These are phyloP conservation scores for Phaseolus lunatus DNA, from an alignment of 306 rosid genomes.

Conservation along the genomic window DNA sequence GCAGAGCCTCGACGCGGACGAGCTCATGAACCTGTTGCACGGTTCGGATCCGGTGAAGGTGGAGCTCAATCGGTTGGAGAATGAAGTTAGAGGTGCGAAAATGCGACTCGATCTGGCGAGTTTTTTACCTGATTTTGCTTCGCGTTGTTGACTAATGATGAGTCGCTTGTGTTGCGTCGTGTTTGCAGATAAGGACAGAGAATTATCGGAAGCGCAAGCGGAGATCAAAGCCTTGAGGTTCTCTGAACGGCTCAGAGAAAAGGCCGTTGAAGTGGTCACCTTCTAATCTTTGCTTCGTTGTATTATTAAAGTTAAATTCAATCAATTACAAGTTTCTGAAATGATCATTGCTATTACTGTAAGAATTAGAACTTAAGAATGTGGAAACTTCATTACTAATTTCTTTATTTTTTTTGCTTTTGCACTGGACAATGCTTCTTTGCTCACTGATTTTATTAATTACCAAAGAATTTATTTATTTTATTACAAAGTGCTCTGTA, in stretches of 20 bases:
- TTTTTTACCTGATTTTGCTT: conserved; percentile 54
- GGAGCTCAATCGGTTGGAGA: conserved; percentile 98
- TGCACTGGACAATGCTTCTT: conserved; percentile 31
- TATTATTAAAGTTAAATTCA: conserved; percentile 1
- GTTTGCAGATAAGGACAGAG: conserved; percentile 93
- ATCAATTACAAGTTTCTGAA: conserved; percentile 11
- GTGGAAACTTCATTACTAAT: conserved; percentile 26
- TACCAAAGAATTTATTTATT: neutral
- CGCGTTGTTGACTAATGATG: conserved; percentile 18
- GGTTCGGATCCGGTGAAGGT: conserved; percentile 99
- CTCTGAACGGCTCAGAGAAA: conserved; percentile 92
- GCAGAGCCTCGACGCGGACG: conserved; percentile 96
- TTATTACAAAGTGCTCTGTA: neutral
- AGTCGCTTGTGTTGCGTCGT: conserved; percentile 26
- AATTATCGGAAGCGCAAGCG: conserved; percentile 89
- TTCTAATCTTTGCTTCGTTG: conserved; percentile 11
- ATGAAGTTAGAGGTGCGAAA: conserved; percentile 94
- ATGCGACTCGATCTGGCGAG: conserved; percentile 82
- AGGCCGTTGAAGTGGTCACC: conserved; percentile 96
- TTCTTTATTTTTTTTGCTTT: conserved; percentile 15
- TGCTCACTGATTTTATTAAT: conserved; percentile 29
- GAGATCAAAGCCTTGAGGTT: conserved; percentile 94
- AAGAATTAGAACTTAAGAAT: conserved; percentile 15
- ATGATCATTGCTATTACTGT: conserved; percentile 3
- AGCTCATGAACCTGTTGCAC: conserved; percentile 85